A percentile compares a stretch with the other conserved stretches of the same genome.
Conservation (phyloP, 768 basidiomycete genomes). For the Lyophyllum semitale region DNA sequence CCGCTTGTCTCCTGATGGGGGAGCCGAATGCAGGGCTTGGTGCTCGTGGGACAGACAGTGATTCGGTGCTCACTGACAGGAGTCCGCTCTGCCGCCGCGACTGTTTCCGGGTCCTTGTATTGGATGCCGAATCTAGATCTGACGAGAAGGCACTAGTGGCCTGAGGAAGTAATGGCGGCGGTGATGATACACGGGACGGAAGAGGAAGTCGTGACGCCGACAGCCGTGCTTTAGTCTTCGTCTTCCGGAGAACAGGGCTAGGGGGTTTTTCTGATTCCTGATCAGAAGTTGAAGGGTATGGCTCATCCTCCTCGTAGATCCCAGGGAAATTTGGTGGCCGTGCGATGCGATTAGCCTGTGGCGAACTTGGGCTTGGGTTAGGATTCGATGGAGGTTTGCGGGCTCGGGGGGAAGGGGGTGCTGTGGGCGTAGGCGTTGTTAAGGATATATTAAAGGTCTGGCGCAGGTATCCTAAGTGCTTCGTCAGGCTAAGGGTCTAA, state of each 20-base stretch:
- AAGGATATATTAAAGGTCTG: constrained; percentile 54
- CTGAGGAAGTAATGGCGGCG: constrained; percentile 34
- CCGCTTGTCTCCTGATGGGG: constrained; percentile 57
- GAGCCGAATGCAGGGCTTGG: constrained; percentile 73
- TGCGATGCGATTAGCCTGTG: constrained; percentile 57
- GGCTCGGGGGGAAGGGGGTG: constrained; percentile 50
- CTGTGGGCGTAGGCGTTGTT: constrained; percentile 34
- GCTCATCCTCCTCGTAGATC: constrained; percentile 71
- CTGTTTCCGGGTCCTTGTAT: constrained; percentile 38
- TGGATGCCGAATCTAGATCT: constrained; percentile 24
- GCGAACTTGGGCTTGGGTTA: constrained; percentile 38
- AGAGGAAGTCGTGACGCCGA: constrained; percentile 51
- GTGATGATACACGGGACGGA: constrained; percentile 43
- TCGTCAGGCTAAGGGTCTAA: constrained; percentile 61
- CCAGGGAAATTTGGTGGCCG: constrained; percentile 67
- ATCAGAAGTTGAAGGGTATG: constrained; percentile 42
- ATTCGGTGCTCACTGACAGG: constrained; percentile 44
- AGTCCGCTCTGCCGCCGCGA: constrained; percentile 56
- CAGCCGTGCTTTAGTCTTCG: constrained; percentile 47
- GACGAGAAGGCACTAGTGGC: constrained; percentile 25
- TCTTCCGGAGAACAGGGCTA: constrained; percentile 42
- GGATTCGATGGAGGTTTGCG: constrained; percentile 47
- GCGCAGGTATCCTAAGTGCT: constrained; percentile 66
- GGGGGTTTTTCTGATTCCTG: constrained; percentile 40
- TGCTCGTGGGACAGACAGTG: constrained; percentile 50